Percentiles rank a stretch among this genome's conserved stretches.
Conservation (phyloP, 75 land plant genomes). For the Cryptomeria japonica region DNA sequence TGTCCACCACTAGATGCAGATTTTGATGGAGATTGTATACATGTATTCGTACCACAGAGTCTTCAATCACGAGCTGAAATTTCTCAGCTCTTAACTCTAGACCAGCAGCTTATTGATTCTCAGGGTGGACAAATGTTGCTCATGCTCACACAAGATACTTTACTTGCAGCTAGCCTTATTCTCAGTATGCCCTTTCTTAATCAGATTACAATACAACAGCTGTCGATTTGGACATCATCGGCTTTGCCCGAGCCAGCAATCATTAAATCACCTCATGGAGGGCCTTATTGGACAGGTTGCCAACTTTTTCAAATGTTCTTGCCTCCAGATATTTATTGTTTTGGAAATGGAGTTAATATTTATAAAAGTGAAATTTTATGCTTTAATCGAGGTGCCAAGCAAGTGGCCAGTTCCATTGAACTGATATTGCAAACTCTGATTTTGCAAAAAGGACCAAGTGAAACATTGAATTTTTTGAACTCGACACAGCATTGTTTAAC, state of each 20-base stretch:
- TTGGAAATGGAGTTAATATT: slow-evolving; percentile 43
- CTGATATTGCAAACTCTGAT: slow-evolving; percentile 28
- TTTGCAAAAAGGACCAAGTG: slow-evolving; percentile 58
- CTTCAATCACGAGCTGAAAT: slow-evolving; percentile 72
- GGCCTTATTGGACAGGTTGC: slow-evolving; percentile 67
- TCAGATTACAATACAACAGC: slow-evolving; percentile 59
- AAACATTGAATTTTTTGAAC: slow-evolving; percentile 56
- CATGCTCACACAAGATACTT: slow-evolving; percentile 41
- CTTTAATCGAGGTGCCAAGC: background rate
- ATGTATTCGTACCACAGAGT: slow-evolving; percentile 89
- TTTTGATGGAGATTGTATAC: slow-evolving; percentile 95
- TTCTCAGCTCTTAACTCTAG: slow-evolving; percentile 65
- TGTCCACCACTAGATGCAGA: slow-evolving; percentile 90
- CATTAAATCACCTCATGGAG: slow-evolving; percentile 34
- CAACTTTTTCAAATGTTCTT: slow-evolving; percentile 63
- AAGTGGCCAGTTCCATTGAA: slow-evolving; percentile 13
- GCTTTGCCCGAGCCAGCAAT: slow-evolving; percentile 60
- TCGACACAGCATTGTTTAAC: slow-evolving; percentile 61
- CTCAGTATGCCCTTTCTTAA: slow-evolving; percentile 29
- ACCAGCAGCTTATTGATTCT: slow-evolving; percentile 70
- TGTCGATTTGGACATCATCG: slow-evolving; percentile 48
- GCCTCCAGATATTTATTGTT: slow-evolving; percentile 43
- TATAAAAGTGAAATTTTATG: slow-evolving; percentile 43
- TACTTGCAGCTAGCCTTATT: slow-evolving; percentile 42
- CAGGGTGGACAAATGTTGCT: slow-evolving; percentile 68